Evolutionary conservation across 805 yeast species (phyloP), one percentile per base, ranked within the genome.

Genomic region (Saturnispora mendoncae): DNA sequence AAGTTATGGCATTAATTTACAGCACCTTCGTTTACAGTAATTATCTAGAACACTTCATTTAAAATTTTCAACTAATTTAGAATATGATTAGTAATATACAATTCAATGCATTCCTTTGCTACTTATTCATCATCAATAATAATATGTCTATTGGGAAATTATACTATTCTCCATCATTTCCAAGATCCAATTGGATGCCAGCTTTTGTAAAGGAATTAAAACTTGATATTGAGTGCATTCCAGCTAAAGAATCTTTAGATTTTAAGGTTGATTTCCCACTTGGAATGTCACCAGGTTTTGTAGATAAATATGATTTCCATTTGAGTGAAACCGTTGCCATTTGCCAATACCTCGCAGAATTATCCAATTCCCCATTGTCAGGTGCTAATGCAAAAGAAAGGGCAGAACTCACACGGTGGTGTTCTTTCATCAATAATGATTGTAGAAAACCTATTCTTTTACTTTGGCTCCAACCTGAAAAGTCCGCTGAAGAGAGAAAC

Each of bases 371-470:
- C 8, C 42, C 71, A 78, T 67, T 72, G 38, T 48, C 39, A 37
- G 95, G 95, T 52, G 70, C 71, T 57, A 69, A 69, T 60, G 64
- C 69, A 51, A 62, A 65, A 48, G 85, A 82, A 54, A 68, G 72
- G 55, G 83, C 80, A 44, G 64, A 63, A 55, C 68, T 84, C 55
- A 60, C 84, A 54, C 76, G 69, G 65, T 87, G 94, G 94, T 54
- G 76, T 60, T 81, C 94, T 3, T 65, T 80, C 49, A 66, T 79
- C 59, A 84, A 78, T 72, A 54, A 70, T 51, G 95, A 88, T 36
- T 9, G 13, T 13, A 6, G 9, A n/a, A 12, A 10, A 14, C 36
- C 26, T 13, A 13, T 21, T 20, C 8, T 21, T 23, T 13, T 9
- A 7, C 27, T 33, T 17, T 21, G 17, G 15, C 21, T 23, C 12